Evolutionary conservation across 176 grass and related monocot species (phyloP), one percentile per base, ranked within the genome.

Genomic region (Bothriochloa decipiens): DNA sequence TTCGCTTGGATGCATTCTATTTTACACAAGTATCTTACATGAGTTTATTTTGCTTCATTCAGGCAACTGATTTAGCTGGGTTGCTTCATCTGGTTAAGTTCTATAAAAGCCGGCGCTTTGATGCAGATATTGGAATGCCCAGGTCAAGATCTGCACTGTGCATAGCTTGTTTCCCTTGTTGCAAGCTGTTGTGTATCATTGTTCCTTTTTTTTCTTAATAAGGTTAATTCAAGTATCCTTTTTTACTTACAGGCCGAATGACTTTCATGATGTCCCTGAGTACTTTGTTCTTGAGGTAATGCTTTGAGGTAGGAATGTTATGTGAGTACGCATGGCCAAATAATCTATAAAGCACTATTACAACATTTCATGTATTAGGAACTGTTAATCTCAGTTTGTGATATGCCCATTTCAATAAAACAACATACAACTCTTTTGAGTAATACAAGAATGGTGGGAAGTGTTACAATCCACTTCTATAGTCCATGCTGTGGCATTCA

Each of bases 211-310:
- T 28, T 11, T 49, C 58, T 79, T 67, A 52, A 81, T 73, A 82
- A 84, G 14, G 13, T 84, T 75, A 76, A 80, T 76, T 77, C 45
- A 79, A 87, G 26, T 23, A 77, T 72, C 39, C 7, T 89, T 85
- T 84, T 89, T 92, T 68, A 85, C 71, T 93, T 81, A 88, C 85
- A 98, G 96, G 90, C 87, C 87, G 27, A 98, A 98, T 17, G 89
- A 95, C 85, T 98, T 98, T 78, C 93, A 83, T 73, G 91, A 98
- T 81, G 86, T 98, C 80, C 91, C 91, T 25, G 96, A 98, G 75
- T 98, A 98, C 87, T 98, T 95, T 90, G 96, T 98, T 93, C 93
- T 98, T 89, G 96, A 98, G 96, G 96, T 98, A 98, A 98, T 98
- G 93, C 91, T 87, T 79, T 94, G 93, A 98, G 96, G 96, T 98